Base-by-base conservation (phyloP, 2,329 filamentous ascomycete genomes). In the Phaeoacremonium minimum region DNA sequence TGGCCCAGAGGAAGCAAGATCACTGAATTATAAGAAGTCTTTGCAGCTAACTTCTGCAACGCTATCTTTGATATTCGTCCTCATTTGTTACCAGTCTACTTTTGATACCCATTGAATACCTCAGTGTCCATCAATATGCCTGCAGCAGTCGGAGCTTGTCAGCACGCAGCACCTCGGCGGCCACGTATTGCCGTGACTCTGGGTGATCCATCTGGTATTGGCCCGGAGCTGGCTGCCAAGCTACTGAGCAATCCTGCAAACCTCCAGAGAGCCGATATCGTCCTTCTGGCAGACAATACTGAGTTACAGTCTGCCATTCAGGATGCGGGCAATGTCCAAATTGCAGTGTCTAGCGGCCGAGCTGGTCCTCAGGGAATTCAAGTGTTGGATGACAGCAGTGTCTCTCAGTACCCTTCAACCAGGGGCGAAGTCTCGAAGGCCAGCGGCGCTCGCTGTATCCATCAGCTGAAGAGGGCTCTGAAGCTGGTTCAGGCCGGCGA, bases 201-300 rank as follows among this genome's bases (percentile, higher is more conserved):
- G 7, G 56, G 56, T 11, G 56, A 60, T 30, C 49, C 56, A 7
- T 43, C 54, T 6, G 55, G 56, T 6, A 45, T 58, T 28, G 56
- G 56, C 1, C 55, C 54, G 13, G 56, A 58, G 39, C 41, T 60
- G 5, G 39, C 42, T 15, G 54, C 53, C 15, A 60, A 57, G 35
- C 50, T 60, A 6, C 47, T 60, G 12, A 49, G 45, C 33, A 43
- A 58, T 37, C 43, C 49, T 1, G 32, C 37, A 7, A 58, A 58
- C 40, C 35, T 18, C 4, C 16, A 47, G 30, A 40, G 46, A 20
- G 55, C 54, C n/a, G 52, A 57, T 33, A 46, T 60, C 17, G 2
- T n/a, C n/a, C n/a, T n/a, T n/a, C n/a, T n/a, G n/a, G 56, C 54
- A 8, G 54, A 57, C 33, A 30, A 43, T 14, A 37, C 37, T 6